Evolutionary conservation across 129 eudicot genomes (phyloP), one percentile per base, ranked within the genome.

Genomic region (Centaurea solstitialis): DNA sequence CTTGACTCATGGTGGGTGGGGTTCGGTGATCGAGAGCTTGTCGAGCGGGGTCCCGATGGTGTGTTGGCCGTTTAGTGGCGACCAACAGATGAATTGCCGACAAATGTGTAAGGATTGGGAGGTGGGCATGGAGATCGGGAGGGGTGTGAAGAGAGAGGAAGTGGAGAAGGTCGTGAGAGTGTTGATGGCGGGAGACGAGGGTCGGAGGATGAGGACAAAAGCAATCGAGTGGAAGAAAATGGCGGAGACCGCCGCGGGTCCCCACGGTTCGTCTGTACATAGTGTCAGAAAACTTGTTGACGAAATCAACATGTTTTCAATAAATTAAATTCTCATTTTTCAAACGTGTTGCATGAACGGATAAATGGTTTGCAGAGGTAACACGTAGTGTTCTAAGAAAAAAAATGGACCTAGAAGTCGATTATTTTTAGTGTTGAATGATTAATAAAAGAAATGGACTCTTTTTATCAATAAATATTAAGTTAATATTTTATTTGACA

Each of bases 1-100:
- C 50, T 59, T 76, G 76, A 82, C 86, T 24, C 86, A 76, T 41
- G 76, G 81, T 57, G 81, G 85, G 13, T 82, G 85, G 81, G 77
- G 77, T 57, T 82, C 85, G 3, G 41, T 24, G 17, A 82, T 76
- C 22, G 85, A 82, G 45, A 82, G 85, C 76, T 24, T 82, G 45
- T 20, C 76, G 1, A 81, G 76, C n/a, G 85, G 85, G 20, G 76
- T 82, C 17, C 85, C 85, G 0, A 82, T 82, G 85, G 24, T 82
- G 15, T 82, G 81, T 69, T 15, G 85, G 81, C 85, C 81, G 11
- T 18, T 75, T 76, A 53, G 2, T 3, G 50, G 74, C 7, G 82
- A 79, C 50, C 82, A 79, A 68, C 38, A 1, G 0, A 50, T 15
- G 61, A 79, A 70, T 79, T 79, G 76, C 53, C 18, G 53, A 6